These are phyloP conservation scores for Calophaca sinica DNA, from an alignment of 306 rosid genomes.

Conservation along the genomic window DNA sequence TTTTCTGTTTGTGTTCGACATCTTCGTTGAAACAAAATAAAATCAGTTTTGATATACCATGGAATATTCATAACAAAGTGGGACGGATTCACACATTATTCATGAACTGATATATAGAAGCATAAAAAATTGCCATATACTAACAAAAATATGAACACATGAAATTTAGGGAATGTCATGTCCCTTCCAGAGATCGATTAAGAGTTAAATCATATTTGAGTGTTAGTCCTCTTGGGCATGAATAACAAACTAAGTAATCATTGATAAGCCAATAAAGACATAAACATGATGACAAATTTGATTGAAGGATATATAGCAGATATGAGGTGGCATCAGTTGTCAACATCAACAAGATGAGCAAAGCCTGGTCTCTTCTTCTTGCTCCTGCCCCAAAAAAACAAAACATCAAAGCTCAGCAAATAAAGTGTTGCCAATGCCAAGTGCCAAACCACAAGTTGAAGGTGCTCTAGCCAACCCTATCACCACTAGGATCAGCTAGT, in stretches of 20 bases:
- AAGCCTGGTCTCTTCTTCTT: neutral
- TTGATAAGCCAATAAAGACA: slow-evolving; percentile 30
- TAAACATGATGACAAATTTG: slow-evolving; percentile 36
- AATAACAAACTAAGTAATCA: slow-evolving; percentile 38
- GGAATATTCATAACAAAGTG: too few species aligned
- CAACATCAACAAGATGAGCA: slow-evolving; percentile 27
- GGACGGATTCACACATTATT: neutral
- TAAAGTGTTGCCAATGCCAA: neutral
- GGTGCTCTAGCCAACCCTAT: neutral
- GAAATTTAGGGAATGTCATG: slow-evolving; percentile 34
- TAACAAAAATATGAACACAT: neutral
- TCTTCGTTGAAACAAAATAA: too few species aligned
- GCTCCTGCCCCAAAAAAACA: neutral
- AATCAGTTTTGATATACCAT: too few species aligned
- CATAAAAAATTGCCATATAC: neutral
- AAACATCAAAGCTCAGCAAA: neutral
- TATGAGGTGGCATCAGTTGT: slow-evolving; percentile 28
- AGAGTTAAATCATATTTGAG: slow-evolving; percentile 28
- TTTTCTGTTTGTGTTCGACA: too few species aligned
- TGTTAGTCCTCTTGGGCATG: slow-evolving; percentile 38
- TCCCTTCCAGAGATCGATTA: neutral
- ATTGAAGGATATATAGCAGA: slow-evolving; percentile 9
- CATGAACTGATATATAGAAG: neutral
- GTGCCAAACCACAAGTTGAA: neutral
- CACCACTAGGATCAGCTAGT: neutral